phyloP scores from a whole-genome alignment of 441 rosid species.

The Adansonia madagascariensis region DNA sequence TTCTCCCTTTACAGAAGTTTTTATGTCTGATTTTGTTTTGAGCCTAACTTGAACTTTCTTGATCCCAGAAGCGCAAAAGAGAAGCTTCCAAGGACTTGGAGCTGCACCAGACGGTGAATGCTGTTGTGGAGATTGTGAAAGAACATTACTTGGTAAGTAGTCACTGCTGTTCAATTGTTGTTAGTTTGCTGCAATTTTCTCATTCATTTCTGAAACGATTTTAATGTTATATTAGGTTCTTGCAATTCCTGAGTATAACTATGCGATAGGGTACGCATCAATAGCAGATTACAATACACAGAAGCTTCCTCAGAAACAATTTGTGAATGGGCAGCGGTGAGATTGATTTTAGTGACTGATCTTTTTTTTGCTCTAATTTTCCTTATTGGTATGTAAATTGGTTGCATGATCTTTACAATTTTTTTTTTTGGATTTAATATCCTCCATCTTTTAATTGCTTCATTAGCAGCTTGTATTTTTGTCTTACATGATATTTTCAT shows the following conservation, averaged over 20 bases:
- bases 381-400: neutral
- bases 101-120: slow-evolving; percentile 74
- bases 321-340: slow-evolving; percentile 86
- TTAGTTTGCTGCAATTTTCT: slow-evolving; percentile 27
- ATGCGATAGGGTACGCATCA: slow-evolving; percentile 83
- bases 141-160: slow-evolving; percentile 89
- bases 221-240: slow-evolving; percentile 62
- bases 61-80: slow-evolving; percentile 75
- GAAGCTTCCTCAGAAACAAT: slow-evolving; percentile 64
- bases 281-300: slow-evolving; percentile 90
- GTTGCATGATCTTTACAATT: neutral
- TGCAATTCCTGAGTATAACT: slow-evolving; percentile 76
- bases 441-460: neutral
- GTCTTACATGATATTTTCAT: neutral
- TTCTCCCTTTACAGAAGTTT: neutral
- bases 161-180: slow-evolving; percentile 22
- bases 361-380: slow-evolving; percentile 9
- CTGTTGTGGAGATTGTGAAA: slow-evolving; percentile 91
- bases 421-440: neutral
- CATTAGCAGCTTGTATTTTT: neutral
- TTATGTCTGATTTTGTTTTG: slow-evolving; percentile 20
- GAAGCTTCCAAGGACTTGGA: slow-evolving; percentile 63
- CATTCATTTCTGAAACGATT: slow-evolving; percentile 35
- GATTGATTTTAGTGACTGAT: slow-evolving; percentile 12
- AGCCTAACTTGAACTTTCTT: slow-evolving; percentile 24